Evolutionary conservation across 495 filamentous ascomycete genomes (phyloP).

Genomic region (Penicillium ucsense): DNA sequence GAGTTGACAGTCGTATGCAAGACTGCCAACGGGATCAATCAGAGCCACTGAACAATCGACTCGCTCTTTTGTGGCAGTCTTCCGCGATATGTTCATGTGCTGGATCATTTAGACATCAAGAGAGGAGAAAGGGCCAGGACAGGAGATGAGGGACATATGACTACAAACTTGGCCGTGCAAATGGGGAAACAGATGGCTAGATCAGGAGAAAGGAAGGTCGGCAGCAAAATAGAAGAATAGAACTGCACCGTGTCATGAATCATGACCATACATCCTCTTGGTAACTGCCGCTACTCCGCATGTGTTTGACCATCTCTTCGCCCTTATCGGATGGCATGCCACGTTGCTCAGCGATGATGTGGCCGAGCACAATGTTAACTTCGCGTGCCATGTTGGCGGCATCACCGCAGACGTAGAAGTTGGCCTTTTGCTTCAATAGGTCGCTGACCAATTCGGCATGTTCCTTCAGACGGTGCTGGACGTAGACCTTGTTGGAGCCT

Average conservation of each 20-base stretch:
- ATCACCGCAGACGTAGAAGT: conserved; percentile 98
- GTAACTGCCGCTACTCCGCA: conserved; percentile 90
- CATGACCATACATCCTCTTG: conserved; percentile 96
- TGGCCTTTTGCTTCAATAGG: conserved; percentile 78
- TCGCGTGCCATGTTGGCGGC: conserved; percentile 97
- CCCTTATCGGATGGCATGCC: conserved; percentile 72
- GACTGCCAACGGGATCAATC: too few relatives aligned
- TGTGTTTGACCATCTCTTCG: conserved; percentile 92
- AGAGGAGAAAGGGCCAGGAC: not conserved
- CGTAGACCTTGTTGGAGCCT: conserved; percentile 75
- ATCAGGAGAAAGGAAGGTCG: not conserved
- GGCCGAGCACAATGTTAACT: conserved; percentile 74
- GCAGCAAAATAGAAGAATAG: conserved; percentile 8
- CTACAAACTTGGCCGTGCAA: not conserved
- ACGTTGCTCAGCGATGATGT: conserved; percentile 77
- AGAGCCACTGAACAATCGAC: too few relatives aligned
- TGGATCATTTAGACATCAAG: not conserved
- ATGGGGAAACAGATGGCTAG: too few relatives aligned
- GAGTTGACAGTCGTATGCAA: too few relatives aligned
- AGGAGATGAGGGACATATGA: not conserved
- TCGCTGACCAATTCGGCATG: conserved; percentile 76
- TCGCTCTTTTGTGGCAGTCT: too few relatives aligned
- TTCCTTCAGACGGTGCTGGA: conserved; percentile 86
- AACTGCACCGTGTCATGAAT: conserved; percentile 16
- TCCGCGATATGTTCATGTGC: not conserved